Evolutionary conservation across 2,329 filamentous ascomycete species (phyloP).

Genomic region (Fonsecaea monophora): DNA sequence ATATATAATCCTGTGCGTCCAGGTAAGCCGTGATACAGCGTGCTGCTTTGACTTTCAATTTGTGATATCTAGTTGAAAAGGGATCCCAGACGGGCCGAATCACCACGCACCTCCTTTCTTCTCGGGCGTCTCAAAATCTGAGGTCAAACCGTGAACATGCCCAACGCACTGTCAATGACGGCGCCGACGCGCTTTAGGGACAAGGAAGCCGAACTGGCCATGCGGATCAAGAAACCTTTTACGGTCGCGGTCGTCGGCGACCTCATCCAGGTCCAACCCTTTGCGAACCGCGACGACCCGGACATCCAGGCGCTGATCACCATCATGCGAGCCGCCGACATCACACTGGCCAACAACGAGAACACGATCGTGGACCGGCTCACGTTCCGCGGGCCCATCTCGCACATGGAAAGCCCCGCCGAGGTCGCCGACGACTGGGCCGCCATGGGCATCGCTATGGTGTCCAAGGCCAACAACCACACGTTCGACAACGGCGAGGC

Average conservation of each 20-base stretch:
- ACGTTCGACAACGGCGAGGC: constrained; percentile 13
- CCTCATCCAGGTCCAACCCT: constrained; percentile 8
- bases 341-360: constrained; percentile 12
- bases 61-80: neutral
- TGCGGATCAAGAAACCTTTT: constrained; percentile 6
- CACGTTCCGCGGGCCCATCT: constrained; percentile 13
- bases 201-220: constrained; percentile 11
- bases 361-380: constrained; percentile 13
- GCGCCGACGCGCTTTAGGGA: neutral
- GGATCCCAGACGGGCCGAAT: neutral
- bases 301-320: constrained; percentile 9
- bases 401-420: constrained; percentile 7
- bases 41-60: neutral
- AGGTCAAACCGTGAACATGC: neutral
- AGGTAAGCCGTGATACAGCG: neutral
- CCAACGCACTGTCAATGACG: constrained; percentile 8
- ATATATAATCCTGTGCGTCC: neutral
- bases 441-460: constrained; percentile 14
- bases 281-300: constrained; percentile 8
- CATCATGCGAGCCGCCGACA: constrained; percentile 4
- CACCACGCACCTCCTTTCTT: neutral
- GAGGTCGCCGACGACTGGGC: constrained; percentile 14
- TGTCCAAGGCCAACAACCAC: constrained; percentile 15
- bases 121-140: neutral
- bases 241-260: constrained; percentile 9